Conservation (phyloP, 208 protist genomes). For the Trypanosoma scelopori region DNA sequence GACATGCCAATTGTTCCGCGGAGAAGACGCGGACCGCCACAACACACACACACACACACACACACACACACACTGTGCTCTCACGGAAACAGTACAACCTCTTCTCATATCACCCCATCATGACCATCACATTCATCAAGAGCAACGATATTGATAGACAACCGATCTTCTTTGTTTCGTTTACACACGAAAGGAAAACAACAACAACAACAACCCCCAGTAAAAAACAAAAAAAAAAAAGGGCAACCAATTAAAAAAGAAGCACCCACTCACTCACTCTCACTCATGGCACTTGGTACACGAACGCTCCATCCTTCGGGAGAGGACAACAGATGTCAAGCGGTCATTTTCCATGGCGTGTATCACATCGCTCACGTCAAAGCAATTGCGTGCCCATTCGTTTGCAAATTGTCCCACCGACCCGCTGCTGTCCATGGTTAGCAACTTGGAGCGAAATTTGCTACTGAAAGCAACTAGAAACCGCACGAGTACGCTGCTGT, state of each 20-base stretch:
- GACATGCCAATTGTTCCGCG: too few species aligned
- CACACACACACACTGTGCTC: too few species aligned
- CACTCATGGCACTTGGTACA: background rate
- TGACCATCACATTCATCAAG: too few species aligned
- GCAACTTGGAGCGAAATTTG: constrained; percentile 3
- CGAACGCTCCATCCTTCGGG: background rate
- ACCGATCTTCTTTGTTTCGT: too few species aligned
- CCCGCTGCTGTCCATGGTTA: constrained; percentile 26
- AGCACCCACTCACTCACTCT: background rate
- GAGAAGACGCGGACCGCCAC: too few species aligned
- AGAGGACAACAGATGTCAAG: constrained; percentile 14
- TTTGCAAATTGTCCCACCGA: constrained; percentile 29
- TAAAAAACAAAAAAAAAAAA: constrained; percentile 5
- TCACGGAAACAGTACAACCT: too few species aligned
- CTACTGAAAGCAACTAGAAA: constrained; percentile 25
- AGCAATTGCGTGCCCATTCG: constrained; percentile 27
- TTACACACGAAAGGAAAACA: too few species aligned
- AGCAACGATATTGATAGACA: too few species aligned
- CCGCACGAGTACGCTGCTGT: constrained; percentile 22
- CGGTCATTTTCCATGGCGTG: constrained; percentile 15
- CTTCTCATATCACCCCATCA: too few species aligned
- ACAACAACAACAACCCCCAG: too few species aligned
- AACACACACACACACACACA: too few species aligned
- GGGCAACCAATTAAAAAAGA: too few species aligned
- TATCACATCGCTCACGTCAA: constrained; percentile 19